A percentile compares a stretch with the other conserved stretches of the same genome.
These are phyloP conservation scores for Rhizopogon roseolus DNA, from an alignment of 768 basidiomycete species.

Conservation along the genomic window DNA sequence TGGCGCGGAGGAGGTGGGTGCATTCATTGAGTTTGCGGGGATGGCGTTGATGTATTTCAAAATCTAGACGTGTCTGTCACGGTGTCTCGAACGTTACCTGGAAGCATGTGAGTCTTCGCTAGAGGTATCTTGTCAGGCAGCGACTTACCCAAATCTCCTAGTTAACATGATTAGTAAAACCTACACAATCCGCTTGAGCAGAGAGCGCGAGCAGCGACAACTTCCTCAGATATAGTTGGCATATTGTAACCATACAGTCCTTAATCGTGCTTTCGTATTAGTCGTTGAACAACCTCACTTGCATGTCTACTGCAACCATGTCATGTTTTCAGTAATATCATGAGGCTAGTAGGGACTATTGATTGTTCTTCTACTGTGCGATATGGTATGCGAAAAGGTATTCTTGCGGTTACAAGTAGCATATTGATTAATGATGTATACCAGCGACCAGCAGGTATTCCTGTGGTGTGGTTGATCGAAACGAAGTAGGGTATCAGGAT, in stretches of 20 bases:
- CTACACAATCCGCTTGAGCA: slow-evolving; percentile 55
- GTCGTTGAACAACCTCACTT: not conserved
- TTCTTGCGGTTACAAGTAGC: not conserved
- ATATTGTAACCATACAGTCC: not conserved
- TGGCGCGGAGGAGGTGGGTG: slow-evolving; percentile 63
- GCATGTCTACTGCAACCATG: not conserved
- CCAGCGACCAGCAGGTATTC: not conserved
- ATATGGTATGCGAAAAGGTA: not conserved
- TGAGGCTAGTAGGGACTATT: not conserved
- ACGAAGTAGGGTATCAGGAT: not conserved
- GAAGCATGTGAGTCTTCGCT: slow-evolving; percentile 62
- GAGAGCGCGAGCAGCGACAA: slow-evolving; percentile 35
- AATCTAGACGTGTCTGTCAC: slow-evolving; percentile 62
- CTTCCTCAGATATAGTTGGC: not conserved
- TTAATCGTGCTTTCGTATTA: not conserved
- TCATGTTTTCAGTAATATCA: not conserved
- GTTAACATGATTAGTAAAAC: slow-evolving; percentile 76
- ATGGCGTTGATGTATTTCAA: not conserved
- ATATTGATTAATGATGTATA: not conserved
- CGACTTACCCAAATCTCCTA: slow-evolving; percentile 20
- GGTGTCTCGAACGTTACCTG: slow-evolving; percentile 79
- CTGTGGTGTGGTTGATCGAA: not conserved
- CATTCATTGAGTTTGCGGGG: not conserved
- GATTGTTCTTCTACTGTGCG: not conserved
- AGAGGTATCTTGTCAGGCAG: slow-evolving; percentile 9